Evolutionary conservation across 495 filamentous ascomycete species (phyloP).

Genomic region (Clohesyomyces aquaticus): DNA sequence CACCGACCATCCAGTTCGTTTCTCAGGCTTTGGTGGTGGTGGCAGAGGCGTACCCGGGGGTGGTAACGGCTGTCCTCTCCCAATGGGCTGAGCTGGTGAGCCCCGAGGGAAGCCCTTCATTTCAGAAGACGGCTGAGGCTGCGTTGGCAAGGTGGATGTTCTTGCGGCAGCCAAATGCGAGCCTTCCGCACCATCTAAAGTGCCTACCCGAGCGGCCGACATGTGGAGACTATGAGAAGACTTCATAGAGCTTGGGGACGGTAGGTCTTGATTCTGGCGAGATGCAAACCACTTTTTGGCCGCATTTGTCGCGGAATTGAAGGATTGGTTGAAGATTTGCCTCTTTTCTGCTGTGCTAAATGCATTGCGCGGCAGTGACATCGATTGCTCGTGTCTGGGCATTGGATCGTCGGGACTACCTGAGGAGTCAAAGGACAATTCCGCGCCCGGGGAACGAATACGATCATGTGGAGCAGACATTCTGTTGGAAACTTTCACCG

Average conservation of each 20-base stretch:
- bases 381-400: slow-evolving; percentile 8
- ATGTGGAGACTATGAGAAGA: background rate
- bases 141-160: background rate
- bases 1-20: background rate
- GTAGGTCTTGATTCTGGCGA: slow-evolving; percentile 15
- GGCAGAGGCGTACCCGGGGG: background rate
- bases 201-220: background rate
- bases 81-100: background rate
- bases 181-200: background rate
- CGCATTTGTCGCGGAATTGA: slow-evolving; percentile 36
- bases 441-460: background rate
- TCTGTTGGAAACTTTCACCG: background rate
- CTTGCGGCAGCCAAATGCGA: background rate
- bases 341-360: slow-evolving; percentile 21
- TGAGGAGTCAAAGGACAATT: background rate
- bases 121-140: background rate
- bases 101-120: background rate
- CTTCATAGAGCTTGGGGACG: background rate
- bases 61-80: background rate
- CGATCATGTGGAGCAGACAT: background rate
- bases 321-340: slow-evolving; percentile 32
- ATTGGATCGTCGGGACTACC: background rate
- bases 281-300: slow-evolving; percentile 38
- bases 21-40: background rate
- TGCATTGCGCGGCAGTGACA: slow-evolving; percentile 21